Evolutionary conservation across 2,329 filamentous ascomycete species (phyloP).

Genomic region (Alternaria sp.): DNA sequence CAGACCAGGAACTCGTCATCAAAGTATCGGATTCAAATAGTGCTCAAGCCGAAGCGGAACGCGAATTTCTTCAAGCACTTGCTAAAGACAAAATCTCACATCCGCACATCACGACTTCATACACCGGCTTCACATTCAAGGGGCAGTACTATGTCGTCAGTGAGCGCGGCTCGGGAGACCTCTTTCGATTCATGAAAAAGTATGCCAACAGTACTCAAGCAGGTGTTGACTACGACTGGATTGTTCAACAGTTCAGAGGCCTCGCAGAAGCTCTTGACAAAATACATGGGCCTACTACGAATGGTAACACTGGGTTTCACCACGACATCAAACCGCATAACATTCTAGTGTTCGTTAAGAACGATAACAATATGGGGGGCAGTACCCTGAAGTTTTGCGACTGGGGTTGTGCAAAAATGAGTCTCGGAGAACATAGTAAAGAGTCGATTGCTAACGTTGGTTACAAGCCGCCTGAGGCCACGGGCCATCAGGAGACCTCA

Average conservation of each 20-base stretch:
- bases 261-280: neutral
- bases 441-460: conserved; percentile 5
- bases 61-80: neutral
- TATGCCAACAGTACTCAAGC: neutral
- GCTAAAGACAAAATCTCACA: neutral
- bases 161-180: neutral
- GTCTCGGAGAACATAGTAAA: neutral
- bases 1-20: neutral
- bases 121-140: neutral
- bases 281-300: neutral
- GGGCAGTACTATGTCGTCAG: neutral
- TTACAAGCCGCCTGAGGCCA: conserved; percentile 20
- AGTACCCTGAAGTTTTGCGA: neutral
- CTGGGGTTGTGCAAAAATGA: neutral
- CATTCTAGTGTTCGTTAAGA: neutral
- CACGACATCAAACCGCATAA: neutral
- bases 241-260: neutral
- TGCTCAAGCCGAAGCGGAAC: neutral
- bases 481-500: conserved; percentile 6
- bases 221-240: neutral
- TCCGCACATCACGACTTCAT: neutral
- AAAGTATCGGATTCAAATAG: neutral
- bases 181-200: neutral
- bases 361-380: neutral
- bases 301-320: neutral